Evolutionary conservation across 2,329 filamentous ascomycete genomes (phyloP).

Genomic region (Aspergillus sp.): DNA sequence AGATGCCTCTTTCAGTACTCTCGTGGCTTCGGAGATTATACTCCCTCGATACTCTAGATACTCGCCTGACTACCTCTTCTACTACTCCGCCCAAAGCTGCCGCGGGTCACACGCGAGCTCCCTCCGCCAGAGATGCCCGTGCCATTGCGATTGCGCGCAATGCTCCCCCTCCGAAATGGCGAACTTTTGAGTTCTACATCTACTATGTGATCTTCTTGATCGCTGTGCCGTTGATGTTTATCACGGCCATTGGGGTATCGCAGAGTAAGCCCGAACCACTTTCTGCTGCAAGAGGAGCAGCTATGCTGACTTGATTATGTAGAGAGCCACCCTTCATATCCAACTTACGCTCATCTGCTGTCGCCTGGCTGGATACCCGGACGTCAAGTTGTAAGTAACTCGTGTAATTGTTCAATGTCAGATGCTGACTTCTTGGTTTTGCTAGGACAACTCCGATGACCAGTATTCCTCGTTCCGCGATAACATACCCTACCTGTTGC

Average conservation of each 20-base stretch:
- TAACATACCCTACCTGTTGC: slow-evolving; percentile 79
- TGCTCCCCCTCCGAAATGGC: slow-evolving; percentile 72
- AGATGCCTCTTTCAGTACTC: slow-evolving; percentile 47
- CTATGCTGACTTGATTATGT: slow-evolving; percentile 17
- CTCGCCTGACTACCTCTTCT: slow-evolving; percentile 71
- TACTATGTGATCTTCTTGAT: slow-evolving; percentile 72
- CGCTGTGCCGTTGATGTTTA: slow-evolving; percentile 84
- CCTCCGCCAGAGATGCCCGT: slow-evolving; percentile 40
- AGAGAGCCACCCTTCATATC: slow-evolving; percentile 82
- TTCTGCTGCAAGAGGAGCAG: not conserved
- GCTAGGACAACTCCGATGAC: slow-evolving; percentile 79
- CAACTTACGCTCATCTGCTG: slow-evolving; percentile 70
- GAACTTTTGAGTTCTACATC: slow-evolving; percentile 78
- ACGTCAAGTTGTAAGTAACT: slow-evolving; percentile 72
- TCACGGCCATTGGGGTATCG: slow-evolving; percentile 82
- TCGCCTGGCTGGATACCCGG: slow-evolving; percentile 88
- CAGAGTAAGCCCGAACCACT: slow-evolving; percentile 59
- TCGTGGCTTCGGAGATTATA: slow-evolving; percentile 58
- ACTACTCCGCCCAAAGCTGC: slow-evolving; percentile 65
- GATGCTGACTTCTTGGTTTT: slow-evolving; percentile 23
- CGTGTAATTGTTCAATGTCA: not conserved
- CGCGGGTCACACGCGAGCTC: slow-evolving; percentile 54
- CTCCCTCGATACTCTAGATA: slow-evolving; percentile 69
- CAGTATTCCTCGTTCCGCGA: slow-evolving; percentile 84
- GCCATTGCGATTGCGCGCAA: slow-evolving; percentile 47